A percentile compares a stretch with the other conserved stretches of the same genome.
Evolutionary conservation across 129 eudicot species (phyloP).

Genomic region (Escallonia rubra): DNA sequence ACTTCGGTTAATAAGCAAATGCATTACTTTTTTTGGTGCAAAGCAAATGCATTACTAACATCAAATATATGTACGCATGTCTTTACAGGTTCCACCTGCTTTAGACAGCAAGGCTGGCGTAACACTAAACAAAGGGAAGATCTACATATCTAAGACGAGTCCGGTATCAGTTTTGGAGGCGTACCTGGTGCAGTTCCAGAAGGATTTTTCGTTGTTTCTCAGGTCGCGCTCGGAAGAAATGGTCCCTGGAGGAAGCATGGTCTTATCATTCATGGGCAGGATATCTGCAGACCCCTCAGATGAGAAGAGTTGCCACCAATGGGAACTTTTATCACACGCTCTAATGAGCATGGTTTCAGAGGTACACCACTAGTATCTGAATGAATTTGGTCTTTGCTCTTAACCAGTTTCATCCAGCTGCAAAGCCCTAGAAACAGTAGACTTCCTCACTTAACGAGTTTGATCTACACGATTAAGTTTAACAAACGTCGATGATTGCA

Average conservation of each 20-base stretch:
- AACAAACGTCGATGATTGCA: too few relatives aligned
- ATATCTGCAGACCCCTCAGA: slow-evolving; percentile 26
- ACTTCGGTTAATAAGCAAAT: too few relatives aligned
- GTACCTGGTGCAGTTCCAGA: slow-evolving; percentile 34
- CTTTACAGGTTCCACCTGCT: slow-evolving; percentile 43
- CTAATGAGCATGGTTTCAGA: slow-evolving; percentile 41
- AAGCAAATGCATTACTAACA: too few relatives aligned
- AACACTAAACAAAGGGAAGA: slow-evolving; percentile 45
- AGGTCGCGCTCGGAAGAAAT: slow-evolving; percentile 49
- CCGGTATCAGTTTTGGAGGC: slow-evolving; percentile 38
- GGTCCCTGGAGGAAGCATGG: slow-evolving; percentile 46
- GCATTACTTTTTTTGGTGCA: too few relatives aligned
- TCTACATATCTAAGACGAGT: slow-evolving; percentile 39
- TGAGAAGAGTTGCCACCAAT: slow-evolving; percentile 32
- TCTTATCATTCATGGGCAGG: slow-evolving; percentile 49
- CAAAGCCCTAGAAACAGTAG: too few relatives aligned
- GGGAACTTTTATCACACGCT: slow-evolving; percentile 50
- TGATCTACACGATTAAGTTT: background rate
- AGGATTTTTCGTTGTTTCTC: slow-evolving; percentile 48
- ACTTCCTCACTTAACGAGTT: too few relatives aligned
- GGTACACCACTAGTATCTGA: too few relatives aligned
- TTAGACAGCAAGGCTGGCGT: slow-evolving; percentile 16
- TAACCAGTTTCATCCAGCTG: too few relatives aligned
- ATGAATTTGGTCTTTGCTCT: too few relatives aligned
- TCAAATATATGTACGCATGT: background rate